Evolutionary conservation across 1,284 basidiomycete genomes (phyloP).

Genomic region (Neonothopanus nambi): DNA sequence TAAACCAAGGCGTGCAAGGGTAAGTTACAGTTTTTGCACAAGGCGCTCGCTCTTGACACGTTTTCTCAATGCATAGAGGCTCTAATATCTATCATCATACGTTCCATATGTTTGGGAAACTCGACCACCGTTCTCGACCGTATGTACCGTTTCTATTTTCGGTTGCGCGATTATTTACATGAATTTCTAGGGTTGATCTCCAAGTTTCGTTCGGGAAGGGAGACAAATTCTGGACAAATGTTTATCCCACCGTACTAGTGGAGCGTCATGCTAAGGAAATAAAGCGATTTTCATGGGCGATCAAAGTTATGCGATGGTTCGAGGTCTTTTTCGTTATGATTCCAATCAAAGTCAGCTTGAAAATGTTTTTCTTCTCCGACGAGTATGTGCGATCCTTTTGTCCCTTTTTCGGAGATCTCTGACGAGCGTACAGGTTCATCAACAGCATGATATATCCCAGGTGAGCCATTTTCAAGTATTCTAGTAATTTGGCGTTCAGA

Average conservation of each 20-base stretch:
- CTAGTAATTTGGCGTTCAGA: background rate
- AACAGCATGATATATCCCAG: conserved; percentile 20
- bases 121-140: conserved; percentile 34
- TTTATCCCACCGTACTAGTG: conserved; percentile 44
- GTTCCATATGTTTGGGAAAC: conserved; percentile 38
- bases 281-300: conserved; percentile 39
- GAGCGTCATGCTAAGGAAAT: conserved; percentile 40
- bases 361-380: conserved; percentile 42
- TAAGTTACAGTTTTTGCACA: conserved; percentile 9
- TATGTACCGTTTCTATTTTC: conserved; percentile 1
- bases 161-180: background rate
- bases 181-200: conserved; percentile 34
- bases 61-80: conserved; percentile 20
- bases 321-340: conserved; percentile 44
- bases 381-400: conserved; percentile 24
- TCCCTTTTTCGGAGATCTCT: background rate
- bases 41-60: background rate
- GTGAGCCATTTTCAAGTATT: background rate
- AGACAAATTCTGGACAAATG: conserved; percentile 48
- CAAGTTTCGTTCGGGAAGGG: conserved; percentile 49
- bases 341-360: conserved; percentile 42
- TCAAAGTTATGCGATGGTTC: conserved; percentile 37
- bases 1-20: conserved; percentile 43
- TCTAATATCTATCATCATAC: conserved; percentile 43
- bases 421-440: conserved; percentile 15